Evolutionary conservation across 306 rosid species (phyloP), one percentile per base, ranked within the genome.

Genomic region (Delonix regia): DNA sequence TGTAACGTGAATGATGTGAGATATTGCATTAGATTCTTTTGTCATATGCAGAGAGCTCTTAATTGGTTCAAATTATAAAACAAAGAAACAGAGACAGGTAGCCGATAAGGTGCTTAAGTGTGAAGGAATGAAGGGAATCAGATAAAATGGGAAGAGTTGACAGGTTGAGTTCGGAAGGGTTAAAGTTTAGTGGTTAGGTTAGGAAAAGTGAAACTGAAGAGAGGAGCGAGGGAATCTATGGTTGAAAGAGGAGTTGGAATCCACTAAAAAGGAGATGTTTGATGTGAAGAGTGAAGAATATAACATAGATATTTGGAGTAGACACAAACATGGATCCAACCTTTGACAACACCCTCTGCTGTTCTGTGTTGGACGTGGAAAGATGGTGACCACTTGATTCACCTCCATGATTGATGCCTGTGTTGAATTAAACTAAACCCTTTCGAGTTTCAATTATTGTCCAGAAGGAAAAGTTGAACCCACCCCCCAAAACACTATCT

Each of bases 211-310:
- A 86, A 87, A 83, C 82, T 65, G 71, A 60, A 79, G 73, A 75
- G 51, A 6, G 69, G 62, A 75, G 71, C 70, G 55, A 56, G 76
- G 79, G 91, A 89, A 84, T 86, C 87, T 79, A 80, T 87, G 91
- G 94, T 91, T 95, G 99, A 87, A 91, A 51, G 94, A 90, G 87
- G 97, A 90, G 99, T 89, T 95, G 98, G 98, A 92, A 89, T 90
- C 99, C 99, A 92, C 99, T 91, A 42, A 73, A 86, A 92, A 81
- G 89, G 55, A 72, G 85, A 72, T 71, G 77, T 83, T 85, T 88
- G 87, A 86, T 83, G 87, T 74, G 91, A 80, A 82, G 87, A 81
- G 28, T 19, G n/a, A 64, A 36, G 70, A 64, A 64, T 38, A 83
- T 74, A 64, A 73, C 68, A 86, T 69, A 83, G 82, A 85, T 47